These are phyloP conservation scores for Lodderomyces parapsilosis DNA, from an alignment of 1,139 yeast species.

Conservation along the genomic window DNA sequence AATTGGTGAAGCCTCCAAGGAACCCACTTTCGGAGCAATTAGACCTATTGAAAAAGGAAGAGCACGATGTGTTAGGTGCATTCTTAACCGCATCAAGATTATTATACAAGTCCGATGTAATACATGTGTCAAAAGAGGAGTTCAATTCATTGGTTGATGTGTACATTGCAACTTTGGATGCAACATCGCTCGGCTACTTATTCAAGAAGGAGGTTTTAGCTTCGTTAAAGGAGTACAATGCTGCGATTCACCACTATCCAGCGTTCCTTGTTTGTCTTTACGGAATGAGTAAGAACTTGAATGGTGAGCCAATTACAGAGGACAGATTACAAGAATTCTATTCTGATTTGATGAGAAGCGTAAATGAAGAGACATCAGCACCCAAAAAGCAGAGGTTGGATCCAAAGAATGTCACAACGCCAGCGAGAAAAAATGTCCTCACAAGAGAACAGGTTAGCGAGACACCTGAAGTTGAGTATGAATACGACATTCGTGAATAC, in stretches of 20 bases:
- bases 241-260: conserved; percentile 23
- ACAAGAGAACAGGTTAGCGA: too few species aligned
- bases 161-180: conserved; percentile 11
- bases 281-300: conserved; percentile 13
- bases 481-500: conserved; percentile 27
- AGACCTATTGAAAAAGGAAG: conserved; percentile 4
- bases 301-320: conserved; percentile 7
- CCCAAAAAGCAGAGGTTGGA: background rate
- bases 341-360: conserved; percentile 20
- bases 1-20: background rate
- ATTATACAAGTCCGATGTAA: conserved; percentile 16
- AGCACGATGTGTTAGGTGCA: conserved; percentile 9
- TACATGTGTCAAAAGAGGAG: conserved; percentile 15
- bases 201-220: conserved; percentile 15
- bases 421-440: too few species aligned
- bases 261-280: conserved; percentile 21
- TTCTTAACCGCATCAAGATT: conserved; percentile 16
- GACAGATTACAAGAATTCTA: conserved; percentile 18
- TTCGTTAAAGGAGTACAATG: conserved; percentile 18
- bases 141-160: conserved; percentile 16
- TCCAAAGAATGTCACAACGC: background rate
- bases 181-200: conserved; percentile 14
- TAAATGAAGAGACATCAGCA: conserved; percentile 12
- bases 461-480: conserved; percentile 6
- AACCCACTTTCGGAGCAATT: background rate